Evolutionary conservation across 2,329 filamentous ascomycete species (phyloP).

Genomic region (Nigrospora oryzae): DNA sequence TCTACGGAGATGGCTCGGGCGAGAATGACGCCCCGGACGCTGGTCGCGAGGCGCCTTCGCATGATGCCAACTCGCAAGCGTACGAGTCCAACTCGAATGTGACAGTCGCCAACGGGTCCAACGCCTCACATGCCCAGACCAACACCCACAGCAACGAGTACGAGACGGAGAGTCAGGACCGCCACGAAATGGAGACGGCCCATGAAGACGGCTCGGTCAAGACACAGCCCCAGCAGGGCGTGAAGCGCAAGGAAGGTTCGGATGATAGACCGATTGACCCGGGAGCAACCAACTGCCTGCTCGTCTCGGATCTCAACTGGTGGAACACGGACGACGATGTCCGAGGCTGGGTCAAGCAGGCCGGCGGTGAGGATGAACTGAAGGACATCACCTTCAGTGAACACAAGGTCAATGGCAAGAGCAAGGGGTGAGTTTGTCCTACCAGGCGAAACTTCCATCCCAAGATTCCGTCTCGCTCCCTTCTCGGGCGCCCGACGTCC

Average conservation of each 20-base stretch:
- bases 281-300: slow-evolving; percentile 59
- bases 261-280: slow-evolving; percentile 52
- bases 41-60: slow-evolving; percentile 5
- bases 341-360: slow-evolving; percentile 73
- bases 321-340: slow-evolving; percentile 96
- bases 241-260: slow-evolving; percentile 52
- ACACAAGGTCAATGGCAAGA: slow-evolving; percentile 98
- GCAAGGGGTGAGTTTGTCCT: slow-evolving; percentile 67
- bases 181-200: slow-evolving; percentile 19
- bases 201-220: slow-evolving; percentile 21
- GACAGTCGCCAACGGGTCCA: slow-evolving; percentile 27
- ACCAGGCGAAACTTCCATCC: neutral
- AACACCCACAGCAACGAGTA: slow-evolving; percentile 30
- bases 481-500: neutral
- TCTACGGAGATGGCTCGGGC: slow-evolving; percentile 53
- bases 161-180: slow-evolving; percentile 24
- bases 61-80: slow-evolving; percentile 29
- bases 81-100: slow-evolving; percentile 28
- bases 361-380: slow-evolving; percentile 74
- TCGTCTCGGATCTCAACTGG: slow-evolving; percentile 89
- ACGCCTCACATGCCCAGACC: slow-evolving; percentile 16
- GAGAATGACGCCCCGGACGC: slow-evolving; percentile 27
- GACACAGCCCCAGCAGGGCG: slow-evolving; percentile 37
- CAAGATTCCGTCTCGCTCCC: too few species aligned
- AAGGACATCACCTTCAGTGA: slow-evolving; percentile 95